These are phyloP conservation scores for Trichoderma endophyticum DNA, from an alignment of 2,329 filamentous ascomycete genomes.

Conservation along the genomic window DNA sequence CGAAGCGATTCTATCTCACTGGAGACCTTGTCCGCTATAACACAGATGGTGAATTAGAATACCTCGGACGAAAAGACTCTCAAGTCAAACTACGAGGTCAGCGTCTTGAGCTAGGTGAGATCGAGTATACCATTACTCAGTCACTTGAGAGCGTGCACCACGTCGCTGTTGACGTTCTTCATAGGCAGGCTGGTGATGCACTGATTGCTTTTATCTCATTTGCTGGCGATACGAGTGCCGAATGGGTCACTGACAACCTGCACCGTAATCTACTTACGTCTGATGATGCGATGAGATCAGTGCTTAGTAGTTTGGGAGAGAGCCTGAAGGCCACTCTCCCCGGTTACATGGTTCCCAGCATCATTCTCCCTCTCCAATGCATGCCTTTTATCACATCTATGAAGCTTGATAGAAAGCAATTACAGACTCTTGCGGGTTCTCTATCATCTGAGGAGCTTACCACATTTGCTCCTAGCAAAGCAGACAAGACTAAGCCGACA, in stretches of 20 bases:
- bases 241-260: background rate
- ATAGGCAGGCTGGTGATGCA: background rate
- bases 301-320: background rate
- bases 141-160: background rate
- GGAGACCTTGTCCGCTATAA: slow-evolving; percentile 44
- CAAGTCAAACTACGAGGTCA: slow-evolving; percentile 57
- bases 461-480: background rate
- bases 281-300: background rate
- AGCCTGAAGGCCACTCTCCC: slow-evolving; percentile 14
- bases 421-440: background rate
- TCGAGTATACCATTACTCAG: slow-evolving; percentile 20
- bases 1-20: slow-evolving; percentile 39
- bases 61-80: slow-evolving; percentile 50
- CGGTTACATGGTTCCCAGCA: slow-evolving; percentile 23
- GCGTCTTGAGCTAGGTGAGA: slow-evolving; percentile 43
- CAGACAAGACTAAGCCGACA: slow-evolving; percentile 21
- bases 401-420: slow-evolving; percentile 20
- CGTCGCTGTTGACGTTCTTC: slow-evolving; percentile 11
- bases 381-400: slow-evolving; percentile 23
- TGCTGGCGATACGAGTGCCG: background rate
- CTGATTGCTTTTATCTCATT: slow-evolving; percentile 16
- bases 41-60: slow-evolving; percentile 37
- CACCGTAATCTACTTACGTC: background rate
- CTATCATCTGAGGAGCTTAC: slow-evolving; percentile 16
- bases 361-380: slow-evolving; percentile 20